Percentiles rank a stretch among this genome's conserved stretches.
These are phyloP conservation scores for Tuber melanosporum DNA, from an alignment of 495 filamentous ascomycete genomes.

Conservation along the genomic window DNA sequence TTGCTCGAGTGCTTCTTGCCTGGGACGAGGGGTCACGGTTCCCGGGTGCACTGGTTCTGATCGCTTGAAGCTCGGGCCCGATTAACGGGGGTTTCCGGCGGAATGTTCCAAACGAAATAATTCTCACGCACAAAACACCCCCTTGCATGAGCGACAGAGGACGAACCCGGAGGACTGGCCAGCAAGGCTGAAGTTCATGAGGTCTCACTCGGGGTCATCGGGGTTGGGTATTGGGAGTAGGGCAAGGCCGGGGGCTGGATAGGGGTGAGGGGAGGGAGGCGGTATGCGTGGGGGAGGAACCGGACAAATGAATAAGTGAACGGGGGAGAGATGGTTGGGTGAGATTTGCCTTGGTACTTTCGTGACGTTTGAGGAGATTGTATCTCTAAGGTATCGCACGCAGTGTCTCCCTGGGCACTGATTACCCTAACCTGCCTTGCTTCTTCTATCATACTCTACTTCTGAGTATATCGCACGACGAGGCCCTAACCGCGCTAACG, in stretches of 20 bases:
- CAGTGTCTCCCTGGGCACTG: neutral
- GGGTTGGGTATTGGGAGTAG: neutral
- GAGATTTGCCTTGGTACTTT: neutral
- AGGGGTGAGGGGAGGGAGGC: neutral
- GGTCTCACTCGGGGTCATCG: neutral
- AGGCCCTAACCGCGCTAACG: neutral
- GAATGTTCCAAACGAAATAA: neutral
- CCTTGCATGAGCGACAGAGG: neutral
- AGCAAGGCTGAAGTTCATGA: neutral
- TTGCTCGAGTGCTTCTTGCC: too few species aligned
- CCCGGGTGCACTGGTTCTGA: neutral
- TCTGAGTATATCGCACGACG: neutral
- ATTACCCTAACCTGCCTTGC: neutral
- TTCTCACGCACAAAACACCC: neutral
- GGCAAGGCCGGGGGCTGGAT: neutral
- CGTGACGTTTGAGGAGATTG: neutral
- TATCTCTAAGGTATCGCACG: neutral
- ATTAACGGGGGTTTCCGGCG: neutral
- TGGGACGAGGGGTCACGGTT: neutral
- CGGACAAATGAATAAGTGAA: neutral
- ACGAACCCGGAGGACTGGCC: neutral
- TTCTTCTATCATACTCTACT: neutral
- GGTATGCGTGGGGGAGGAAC: neutral
- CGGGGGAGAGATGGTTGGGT: neutral
- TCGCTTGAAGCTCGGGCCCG: neutral